phyloP scores from a whole-genome alignment of 306 rosid genomes.

The Prunus armeniaca region DNA sequence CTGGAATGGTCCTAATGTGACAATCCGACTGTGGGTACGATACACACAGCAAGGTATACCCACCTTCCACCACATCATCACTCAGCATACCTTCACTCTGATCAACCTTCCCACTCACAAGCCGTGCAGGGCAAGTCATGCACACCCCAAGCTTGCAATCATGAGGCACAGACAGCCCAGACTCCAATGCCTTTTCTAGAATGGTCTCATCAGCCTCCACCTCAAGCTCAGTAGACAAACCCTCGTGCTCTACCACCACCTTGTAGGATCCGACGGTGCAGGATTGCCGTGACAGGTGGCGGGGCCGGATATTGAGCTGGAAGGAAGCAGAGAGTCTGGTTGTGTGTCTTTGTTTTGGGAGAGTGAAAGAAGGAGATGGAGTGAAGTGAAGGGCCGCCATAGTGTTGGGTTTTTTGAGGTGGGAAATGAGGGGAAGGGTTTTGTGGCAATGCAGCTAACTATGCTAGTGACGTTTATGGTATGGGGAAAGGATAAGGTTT shows the following conservation, averaged over 20 bases:
- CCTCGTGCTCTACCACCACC: slow-evolving; percentile 82
- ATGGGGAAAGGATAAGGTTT: slow-evolving; percentile 42
- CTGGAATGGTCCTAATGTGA: slow-evolving; percentile 65
- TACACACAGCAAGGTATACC: slow-evolving; percentile 67
- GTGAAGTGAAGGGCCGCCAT: slow-evolving; percentile 67
- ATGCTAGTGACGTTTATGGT: slow-evolving; percentile 16
- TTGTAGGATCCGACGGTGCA: slow-evolving; percentile 52
- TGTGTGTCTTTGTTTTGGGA: slow-evolving; percentile 35
- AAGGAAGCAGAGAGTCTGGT: slow-evolving; percentile 27
- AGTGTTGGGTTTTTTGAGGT: slow-evolving; percentile 15
- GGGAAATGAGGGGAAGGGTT: slow-evolving; percentile 1
- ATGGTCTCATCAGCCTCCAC: slow-evolving; percentile 59
- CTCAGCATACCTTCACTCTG: slow-evolving; percentile 99
- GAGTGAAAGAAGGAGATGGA: slow-evolving; percentile 37
- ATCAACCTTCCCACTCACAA: slow-evolving; percentile 70
- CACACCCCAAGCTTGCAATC: slow-evolving; percentile 98
- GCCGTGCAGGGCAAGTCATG: slow-evolving; percentile 98
- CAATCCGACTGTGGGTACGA: slow-evolving; percentile 86
- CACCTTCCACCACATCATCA: slow-evolving; percentile 91
- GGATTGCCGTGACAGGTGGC: slow-evolving; percentile 20
- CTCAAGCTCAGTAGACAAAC: slow-evolving; percentile 49
- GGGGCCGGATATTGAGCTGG: slow-evolving; percentile 30
- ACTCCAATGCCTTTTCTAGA: slow-evolving; percentile 63
- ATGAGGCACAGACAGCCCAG: slow-evolving; percentile 73
- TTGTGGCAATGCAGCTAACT: slow-evolving; percentile 6